Percentiles rank a stretch among this genome's conserved stretches.
These are phyloP conservation scores for Dacryopinax primogenitus DNA, from an alignment of 768 basidiomycete genomes.

Conservation along the genomic window DNA sequence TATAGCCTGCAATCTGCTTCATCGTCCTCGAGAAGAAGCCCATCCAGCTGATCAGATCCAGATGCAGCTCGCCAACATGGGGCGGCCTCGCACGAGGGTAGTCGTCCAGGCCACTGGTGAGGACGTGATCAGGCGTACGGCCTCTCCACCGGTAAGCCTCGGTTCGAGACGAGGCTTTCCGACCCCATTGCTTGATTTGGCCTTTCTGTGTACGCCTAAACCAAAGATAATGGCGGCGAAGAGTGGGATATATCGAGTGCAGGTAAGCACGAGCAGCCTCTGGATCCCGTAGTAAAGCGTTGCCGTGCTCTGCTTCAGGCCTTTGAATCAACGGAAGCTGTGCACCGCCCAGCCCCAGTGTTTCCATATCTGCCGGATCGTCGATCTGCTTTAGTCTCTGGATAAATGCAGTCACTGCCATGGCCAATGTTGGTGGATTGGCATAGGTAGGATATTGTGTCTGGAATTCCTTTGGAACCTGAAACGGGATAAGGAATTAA, in stretches of 20 bases:
- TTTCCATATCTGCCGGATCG: constrained; percentile 38
- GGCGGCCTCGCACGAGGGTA: constrained; percentile 75
- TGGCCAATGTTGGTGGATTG: constrained; percentile 87
- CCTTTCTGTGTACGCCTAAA: constrained; percentile 89
- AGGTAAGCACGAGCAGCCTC: constrained; percentile 56
- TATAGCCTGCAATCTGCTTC: constrained; percentile 74
- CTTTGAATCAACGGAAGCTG: neutral
- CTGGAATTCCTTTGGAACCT: constrained; percentile 83
- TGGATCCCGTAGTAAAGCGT: constrained; percentile 36
- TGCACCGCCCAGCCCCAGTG: neutral
- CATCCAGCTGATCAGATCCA: constrained; percentile 94
- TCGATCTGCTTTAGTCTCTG: constrained; percentile 38
- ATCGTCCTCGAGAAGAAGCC: constrained; percentile 91
- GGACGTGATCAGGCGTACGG: constrained; percentile 67
- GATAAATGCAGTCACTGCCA: constrained; percentile 88
- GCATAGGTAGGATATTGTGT: constrained; percentile 89
- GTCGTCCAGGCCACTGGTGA: constrained; percentile 94
- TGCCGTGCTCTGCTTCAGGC: neutral
- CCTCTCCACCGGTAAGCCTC: constrained; percentile 95
- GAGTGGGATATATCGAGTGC: constrained; percentile 62
- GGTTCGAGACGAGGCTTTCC: constrained; percentile 68
- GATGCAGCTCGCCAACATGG: constrained; percentile 80
- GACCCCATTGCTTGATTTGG: constrained; percentile 80
- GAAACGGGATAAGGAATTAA: too few relatives aligned
- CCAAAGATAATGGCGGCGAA: constrained; percentile 91